Conservation (phyloP, 192 early-diverging fungal genomes). For the Helicostylum pulchrum region DNA sequence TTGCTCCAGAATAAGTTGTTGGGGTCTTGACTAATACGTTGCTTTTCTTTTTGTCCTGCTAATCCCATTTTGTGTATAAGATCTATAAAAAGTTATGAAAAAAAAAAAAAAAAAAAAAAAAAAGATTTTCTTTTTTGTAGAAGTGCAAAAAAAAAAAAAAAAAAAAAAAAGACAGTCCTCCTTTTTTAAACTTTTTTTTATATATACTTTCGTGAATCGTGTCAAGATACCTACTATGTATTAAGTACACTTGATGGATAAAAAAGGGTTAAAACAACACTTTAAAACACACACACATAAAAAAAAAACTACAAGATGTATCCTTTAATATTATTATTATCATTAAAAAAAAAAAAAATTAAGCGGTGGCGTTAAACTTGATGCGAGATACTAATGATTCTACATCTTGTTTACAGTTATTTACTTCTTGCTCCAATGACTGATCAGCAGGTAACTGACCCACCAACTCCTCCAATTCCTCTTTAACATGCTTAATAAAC, state of each 20-base stretch:
- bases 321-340: neutral
- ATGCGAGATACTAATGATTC: too few species aligned
- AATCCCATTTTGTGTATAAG: slow-evolving; percentile 58
- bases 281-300: too few species aligned
- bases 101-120: neutral
- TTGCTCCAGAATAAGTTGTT: slow-evolving; percentile 88
- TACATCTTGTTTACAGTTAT: neutral
- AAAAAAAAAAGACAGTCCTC: neutral
- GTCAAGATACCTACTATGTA: too few species aligned
- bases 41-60: slow-evolving; percentile 65
- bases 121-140: neutral
- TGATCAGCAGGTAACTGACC: neutral
- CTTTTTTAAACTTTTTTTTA: neutral
- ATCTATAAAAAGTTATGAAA: neutral
- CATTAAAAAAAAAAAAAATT: neutral
- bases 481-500: neutral
- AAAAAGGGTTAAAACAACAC: too few species aligned
- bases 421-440: neutral
- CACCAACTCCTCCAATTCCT: neutral
- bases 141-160: neutral
- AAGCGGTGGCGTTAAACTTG: too few species aligned
- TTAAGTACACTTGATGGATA: too few species aligned
- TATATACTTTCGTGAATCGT: too few species aligned
- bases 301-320: too few species aligned
- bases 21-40: slow-evolving; percentile 85